Evolutionary conservation across 768 basidiomycete genomes (phyloP), one percentile per base, ranked within the genome.

Genomic region (Fomitopsis pulvina): DNA sequence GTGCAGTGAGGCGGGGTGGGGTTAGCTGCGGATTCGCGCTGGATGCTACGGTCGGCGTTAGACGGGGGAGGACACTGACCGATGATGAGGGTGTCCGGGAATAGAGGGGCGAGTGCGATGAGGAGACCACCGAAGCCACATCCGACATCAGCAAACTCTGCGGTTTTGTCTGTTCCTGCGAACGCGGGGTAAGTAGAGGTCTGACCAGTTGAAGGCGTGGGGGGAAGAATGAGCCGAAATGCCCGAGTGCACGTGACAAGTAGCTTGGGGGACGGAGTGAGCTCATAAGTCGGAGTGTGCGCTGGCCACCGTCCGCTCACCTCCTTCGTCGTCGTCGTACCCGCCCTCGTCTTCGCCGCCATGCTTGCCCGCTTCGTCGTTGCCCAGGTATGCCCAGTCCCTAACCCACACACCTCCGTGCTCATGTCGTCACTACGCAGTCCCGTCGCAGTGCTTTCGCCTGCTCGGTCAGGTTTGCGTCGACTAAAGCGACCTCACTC

Each of bases 51-150:
- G 25, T 26, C 20, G 21, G 43, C 24, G 24, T 22, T 26, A 29
- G 43, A 45, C 25, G 43, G 34, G 28, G 26, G 37, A 14, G 9
- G 44, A 32, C 11, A 71, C 75, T 64, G 63, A 94, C 95, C 96
- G 25, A 99, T 81, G 80, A 99, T 95, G 46, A 96, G 75, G 0
- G 81, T 88, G 55, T 95, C 84, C 6, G 96, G 96, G 61, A 87
- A 96, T 30, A 91, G 70, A 5, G 93, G 92, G 0, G 93, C 91
- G 14, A 99, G 80, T 3, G 87, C 70, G 56, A 94, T 87, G 52
- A 95, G 72, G 34, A 99, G 79, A 14, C 96, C 96, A 12, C 96
- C 96, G 60, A 98, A 99, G 38, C 96, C 96, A 65, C 96, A 99
- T 0, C 96, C 96, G 29, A 99, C 82, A 66, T 99, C 96, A 3